Base-by-base conservation (phyloP, 768 basidiomycete genomes). In the Psilocybe cyanescens region DNA sequence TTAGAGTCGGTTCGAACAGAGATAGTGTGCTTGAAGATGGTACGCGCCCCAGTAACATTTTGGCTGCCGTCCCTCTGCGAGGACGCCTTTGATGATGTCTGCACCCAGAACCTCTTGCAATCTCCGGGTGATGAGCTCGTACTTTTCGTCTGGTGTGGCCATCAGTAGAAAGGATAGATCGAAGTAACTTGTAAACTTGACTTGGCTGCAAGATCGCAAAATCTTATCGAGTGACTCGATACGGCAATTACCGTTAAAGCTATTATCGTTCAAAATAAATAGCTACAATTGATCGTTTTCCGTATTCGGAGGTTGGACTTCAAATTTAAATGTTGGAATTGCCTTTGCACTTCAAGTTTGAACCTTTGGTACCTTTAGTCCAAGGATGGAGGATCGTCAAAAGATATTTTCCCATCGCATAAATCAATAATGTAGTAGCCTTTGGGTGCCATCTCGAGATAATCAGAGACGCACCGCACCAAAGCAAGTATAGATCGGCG, bases 21-120 rank as follows among this genome's bases (percentile, higher is more conserved):
- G 54, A 35, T 35, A 49, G 2, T 24, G 24, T 39, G 51, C 46
- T 60, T 49, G 11, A 3, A 39, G n/a, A 44, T 44, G 8, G 35
- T 67, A 81, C 88, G 60, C 68, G 89, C 95, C 96, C 94, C 93
- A 99, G 86, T 98, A 98, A 70, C 88, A 87, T 73, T 90, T 94
- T 12, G 89, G 87, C 12, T 87, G 74, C 70, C 87, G 81, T 16
- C 89, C 93, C 71, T 96, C 89, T 6, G 82, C 80, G 24, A 98
- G 79, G 59, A 95, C 88, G 35, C 84, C 79, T 73, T 93, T 91
- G 75, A 99, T 90, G 39, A 80, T 76, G 46, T 97, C 95, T 2
- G 82, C 93, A 24, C 95, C 92, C 3, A 99, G 86, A 4, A 92
- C 89, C 74, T 99, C 97, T 65, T 92, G 87, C 31, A 99, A 74